Evolutionary conservation across 108 stramenopile genomes (phyloP).

Genomic region (Chaetoceros tenuissimus): DNA sequence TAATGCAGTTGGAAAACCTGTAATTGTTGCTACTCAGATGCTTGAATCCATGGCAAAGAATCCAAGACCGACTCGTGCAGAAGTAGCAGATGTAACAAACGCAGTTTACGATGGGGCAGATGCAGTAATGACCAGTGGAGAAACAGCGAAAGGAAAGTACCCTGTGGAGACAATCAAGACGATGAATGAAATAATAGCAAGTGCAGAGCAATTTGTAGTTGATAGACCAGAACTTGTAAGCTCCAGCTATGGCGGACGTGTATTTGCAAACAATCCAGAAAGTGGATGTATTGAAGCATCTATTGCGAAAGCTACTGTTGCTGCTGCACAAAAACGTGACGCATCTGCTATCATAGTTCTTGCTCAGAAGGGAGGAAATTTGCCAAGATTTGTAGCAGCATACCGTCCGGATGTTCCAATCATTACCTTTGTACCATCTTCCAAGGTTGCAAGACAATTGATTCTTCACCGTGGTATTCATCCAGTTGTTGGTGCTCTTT

Average conservation of each 20-base stretch:
- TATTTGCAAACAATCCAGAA: constrained; percentile 9
- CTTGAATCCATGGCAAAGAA: constrained; percentile 96
- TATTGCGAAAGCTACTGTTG: constrained; percentile 86
- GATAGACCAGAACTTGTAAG: constrained; percentile 4
- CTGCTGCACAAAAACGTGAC: constrained; percentile 78
- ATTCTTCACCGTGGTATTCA: constrained; percentile 74
- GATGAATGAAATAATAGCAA: constrained; percentile 86
- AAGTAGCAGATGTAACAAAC: constrained; percentile 97
- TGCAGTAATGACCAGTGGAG: constrained; percentile 95
- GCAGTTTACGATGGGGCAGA: constrained; percentile 99
- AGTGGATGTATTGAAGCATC: constrained; percentile 44
- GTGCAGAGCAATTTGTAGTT: constrained; percentile 53
- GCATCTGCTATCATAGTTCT: constrained; percentile 87
- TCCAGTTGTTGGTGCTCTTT: constrained; percentile 51
- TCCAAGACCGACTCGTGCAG: constrained; percentile 96
- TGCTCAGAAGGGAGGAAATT: constrained; percentile 45
- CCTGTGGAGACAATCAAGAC: constrained; percentile 86
- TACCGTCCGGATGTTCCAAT: constrained; percentile 74
- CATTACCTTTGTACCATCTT: constrained; percentile 61
- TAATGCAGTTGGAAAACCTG: constrained; percentile 89
- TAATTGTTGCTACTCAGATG: constrained; percentile 99
- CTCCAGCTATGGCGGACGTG: constrained; percentile 14
- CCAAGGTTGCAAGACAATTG: constrained; percentile 70
- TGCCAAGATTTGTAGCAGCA: constrained; percentile 54
- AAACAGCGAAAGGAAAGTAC: constrained; percentile 97